A percentile compares a stretch with the other conserved stretches of the same genome.
phyloP scores from a whole-genome alignment of 2,329 filamentous ascomycete genomes.

The Aspergillaceae sp. region DNA sequence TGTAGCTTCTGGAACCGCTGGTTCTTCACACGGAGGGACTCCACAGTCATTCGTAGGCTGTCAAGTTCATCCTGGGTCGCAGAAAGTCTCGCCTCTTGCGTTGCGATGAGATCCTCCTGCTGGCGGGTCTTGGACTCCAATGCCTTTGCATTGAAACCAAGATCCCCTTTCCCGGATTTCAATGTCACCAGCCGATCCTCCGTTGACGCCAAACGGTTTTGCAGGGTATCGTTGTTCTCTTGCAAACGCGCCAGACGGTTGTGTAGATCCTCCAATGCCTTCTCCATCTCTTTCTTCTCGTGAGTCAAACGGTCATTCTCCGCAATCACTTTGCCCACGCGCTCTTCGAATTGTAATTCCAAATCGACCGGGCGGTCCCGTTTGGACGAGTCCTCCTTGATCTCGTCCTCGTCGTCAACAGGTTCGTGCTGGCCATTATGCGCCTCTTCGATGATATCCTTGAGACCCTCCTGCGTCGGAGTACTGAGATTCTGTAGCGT shows the following conservation, averaged over 20 bases:
- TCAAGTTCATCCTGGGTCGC: slow-evolving; percentile 39
- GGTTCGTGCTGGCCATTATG: slow-evolving; percentile 34
- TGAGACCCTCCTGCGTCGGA: slow-evolving; percentile 37
- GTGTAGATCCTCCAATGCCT: slow-evolving; percentile 46
- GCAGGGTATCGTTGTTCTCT: slow-evolving; percentile 41
- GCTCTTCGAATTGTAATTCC: slow-evolving; percentile 41
- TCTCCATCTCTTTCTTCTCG: slow-evolving; percentile 43
- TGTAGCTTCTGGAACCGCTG: slow-evolving; percentile 40
- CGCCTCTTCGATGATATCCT: slow-evolving; percentile 40
- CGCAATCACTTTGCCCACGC: slow-evolving; percentile 40
- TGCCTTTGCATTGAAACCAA: slow-evolving; percentile 39
- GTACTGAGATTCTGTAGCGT: slow-evolving; percentile 37
- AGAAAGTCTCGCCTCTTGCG: slow-evolving; percentile 59
- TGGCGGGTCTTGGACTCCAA: slow-evolving; percentile 47
- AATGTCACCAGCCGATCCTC: slow-evolving; percentile 46
- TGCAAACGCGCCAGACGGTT: slow-evolving; percentile 50
- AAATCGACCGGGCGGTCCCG: slow-evolving; percentile 32
- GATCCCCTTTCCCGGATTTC: slow-evolving; percentile 39
- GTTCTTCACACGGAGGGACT: slow-evolving; percentile 38
- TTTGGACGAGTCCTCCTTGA: slow-evolving; percentile 26
- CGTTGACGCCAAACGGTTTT: slow-evolving; percentile 38
- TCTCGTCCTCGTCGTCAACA: slow-evolving; percentile 28
- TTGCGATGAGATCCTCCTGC: slow-evolving; percentile 62
- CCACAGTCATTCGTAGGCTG: slow-evolving; percentile 36
- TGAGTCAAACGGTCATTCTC: slow-evolving; percentile 51